Evolutionary conservation across 352 stramenopile species (phyloP).

Genomic region (Vaucheria bursata): DNA sequence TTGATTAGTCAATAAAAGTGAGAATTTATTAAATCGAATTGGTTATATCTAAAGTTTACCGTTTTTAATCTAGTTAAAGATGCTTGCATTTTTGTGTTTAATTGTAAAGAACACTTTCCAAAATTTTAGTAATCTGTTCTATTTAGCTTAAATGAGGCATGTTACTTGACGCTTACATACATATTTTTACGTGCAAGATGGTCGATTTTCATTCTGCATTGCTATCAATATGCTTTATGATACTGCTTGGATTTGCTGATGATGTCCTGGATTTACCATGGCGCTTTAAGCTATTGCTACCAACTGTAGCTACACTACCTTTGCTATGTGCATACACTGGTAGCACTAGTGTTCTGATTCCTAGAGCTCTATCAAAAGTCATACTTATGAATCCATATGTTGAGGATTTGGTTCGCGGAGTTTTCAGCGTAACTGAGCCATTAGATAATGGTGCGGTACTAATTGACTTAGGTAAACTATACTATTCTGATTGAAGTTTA

Average conservation of each 20-base stretch:
- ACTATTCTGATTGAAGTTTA: too few species aligned
- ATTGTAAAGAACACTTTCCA: constrained; percentile 9
- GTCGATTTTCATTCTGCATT: constrained; percentile 56
- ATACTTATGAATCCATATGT: too few species aligned
- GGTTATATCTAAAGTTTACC: too few species aligned
- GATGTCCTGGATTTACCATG: constrained; percentile 90
- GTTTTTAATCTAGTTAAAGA: not conserved
- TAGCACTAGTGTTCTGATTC: constrained; percentile 83
- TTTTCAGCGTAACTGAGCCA: too few species aligned
- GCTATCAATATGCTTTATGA: constrained; percentile 73
- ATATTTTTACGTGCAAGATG: constrained; percentile 42
- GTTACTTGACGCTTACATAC: not conserved
- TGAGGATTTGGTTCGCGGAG: too few species aligned
- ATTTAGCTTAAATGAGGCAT: constrained; percentile 6
- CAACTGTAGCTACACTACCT: constrained; percentile 86
- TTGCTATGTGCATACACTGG: constrained; percentile 91
- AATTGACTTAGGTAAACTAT: too few species aligned
- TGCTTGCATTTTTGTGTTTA: not conserved
- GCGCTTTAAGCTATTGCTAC: constrained; percentile 91
- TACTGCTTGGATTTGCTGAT: constrained; percentile 79
- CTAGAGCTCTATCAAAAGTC: too few species aligned
- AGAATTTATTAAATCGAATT: too few species aligned
- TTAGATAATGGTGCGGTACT: too few species aligned
- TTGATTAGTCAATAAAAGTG: too few species aligned
- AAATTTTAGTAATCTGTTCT: constrained; percentile 21